These are phyloP conservation scores for Podila epicladia DNA, from an alignment of 192 early-diverging fungal species.

Conservation along the genomic window DNA sequence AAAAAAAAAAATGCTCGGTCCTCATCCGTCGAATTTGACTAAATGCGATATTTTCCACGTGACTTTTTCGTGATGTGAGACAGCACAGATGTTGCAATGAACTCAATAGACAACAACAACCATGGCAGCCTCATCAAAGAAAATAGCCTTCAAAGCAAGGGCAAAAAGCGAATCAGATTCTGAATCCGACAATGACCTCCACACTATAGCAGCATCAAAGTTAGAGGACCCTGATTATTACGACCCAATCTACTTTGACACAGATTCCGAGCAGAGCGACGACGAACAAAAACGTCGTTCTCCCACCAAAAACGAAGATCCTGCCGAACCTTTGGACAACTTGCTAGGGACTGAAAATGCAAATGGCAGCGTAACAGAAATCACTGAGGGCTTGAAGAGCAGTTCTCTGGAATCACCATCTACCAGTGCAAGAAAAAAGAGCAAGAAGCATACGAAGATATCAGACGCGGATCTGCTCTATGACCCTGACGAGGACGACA, in stretches of 20 bases:
- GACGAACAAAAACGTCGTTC: conserved; percentile 1
- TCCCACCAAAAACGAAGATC: neutral
- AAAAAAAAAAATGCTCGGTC: too few species aligned
- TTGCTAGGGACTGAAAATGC: neutral
- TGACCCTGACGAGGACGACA: conserved; percentile 63
- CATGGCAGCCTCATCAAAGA: neutral
- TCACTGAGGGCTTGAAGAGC: conserved; percentile 8
- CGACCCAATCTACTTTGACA: conserved; percentile 65
- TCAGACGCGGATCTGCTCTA: conserved; percentile 66
- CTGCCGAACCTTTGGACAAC: too few species aligned
- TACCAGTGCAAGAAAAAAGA: conserved; percentile 14
- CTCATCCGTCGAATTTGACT: too few species aligned
- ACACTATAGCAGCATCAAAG: conserved; percentile 12
- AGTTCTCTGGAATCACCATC: neutral
- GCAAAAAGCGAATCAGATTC: conserved; percentile 14
- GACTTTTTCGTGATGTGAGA: too few species aligned
- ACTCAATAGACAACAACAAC: too few species aligned
- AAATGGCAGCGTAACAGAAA: neutral
- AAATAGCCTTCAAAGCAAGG: neutral
- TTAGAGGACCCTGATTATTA: conserved; percentile 50
- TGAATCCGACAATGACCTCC: neutral
- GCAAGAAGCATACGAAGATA: conserved; percentile 21
- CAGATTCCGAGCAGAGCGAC: conserved; percentile 45
- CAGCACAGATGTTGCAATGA: too few species aligned
- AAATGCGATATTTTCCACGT: too few species aligned